Evolutionary conservation across 768 basidiomycete species (phyloP), one percentile per base, ranked within the genome.

Genomic region (Hirschioporus abietinus): DNA sequence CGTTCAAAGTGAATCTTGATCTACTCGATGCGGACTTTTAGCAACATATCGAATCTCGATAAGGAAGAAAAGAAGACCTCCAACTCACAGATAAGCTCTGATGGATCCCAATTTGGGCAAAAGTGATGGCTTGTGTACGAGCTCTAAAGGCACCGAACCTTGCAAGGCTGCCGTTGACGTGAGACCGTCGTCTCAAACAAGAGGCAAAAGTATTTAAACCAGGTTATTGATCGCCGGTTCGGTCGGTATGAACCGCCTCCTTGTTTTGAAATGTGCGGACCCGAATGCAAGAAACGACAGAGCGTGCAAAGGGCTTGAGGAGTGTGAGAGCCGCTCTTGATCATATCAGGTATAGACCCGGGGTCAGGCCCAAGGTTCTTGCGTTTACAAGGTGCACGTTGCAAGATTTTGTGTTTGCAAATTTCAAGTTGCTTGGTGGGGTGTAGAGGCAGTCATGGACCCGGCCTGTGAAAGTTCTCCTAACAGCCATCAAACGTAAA

Each of bases 11-110:
- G n/a, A 63, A n/a, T 25, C 30, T 63, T 63, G 35, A 63, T 25
- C 61, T 17, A 15, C 30, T 63, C 42, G 42, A 52, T 52, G 42
- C 42, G 42, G 42, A 52, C 42, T 52, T 52, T 52, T 52, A 52
- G 42, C 42, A 52, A 52, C 42, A 52, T 52, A 52, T 52, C 42
- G 20, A 52, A 52, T 52, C 42, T 52, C 42, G 42, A 52, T 52
- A 52, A 12, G 30, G 30, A 30, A 30, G 30, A 30, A 30, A 30
- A 30, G 42, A 52, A 52, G 42, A 12, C 42, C 6, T 52, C 12
- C 42, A 52, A 52, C 42, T 52, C 42, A 52, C 42, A 52, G 42
- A 52, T 52, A 52, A 52, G 42, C 42, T 52, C 42, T 52, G 42
- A 20, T 20, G 42, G 20, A 5, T 52, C 42, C 42, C 12, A 52